phyloP scores from a whole-genome alignment of 1,139 yeast species.

The Yamadazyma dushanensis region DNA sequence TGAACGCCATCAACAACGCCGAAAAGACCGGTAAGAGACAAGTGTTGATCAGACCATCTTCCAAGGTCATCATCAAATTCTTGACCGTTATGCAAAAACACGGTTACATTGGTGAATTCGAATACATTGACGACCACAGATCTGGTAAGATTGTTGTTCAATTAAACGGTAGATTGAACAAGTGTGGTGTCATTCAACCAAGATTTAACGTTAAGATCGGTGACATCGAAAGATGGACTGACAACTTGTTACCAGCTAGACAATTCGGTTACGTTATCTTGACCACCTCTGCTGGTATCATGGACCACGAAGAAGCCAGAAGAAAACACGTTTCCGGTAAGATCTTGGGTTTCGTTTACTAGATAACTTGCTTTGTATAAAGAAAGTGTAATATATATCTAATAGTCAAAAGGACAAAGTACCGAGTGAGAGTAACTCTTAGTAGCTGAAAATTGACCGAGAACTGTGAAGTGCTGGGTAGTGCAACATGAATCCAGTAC shows the following conservation, averaged over 20 bases:
- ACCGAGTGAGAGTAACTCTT: too few relatives aligned
- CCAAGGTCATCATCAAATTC: constrained; percentile 95
- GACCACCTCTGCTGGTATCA: constrained; percentile 97
- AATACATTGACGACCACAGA: constrained; percentile 97
- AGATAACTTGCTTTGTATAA: constrained; percentile 22
- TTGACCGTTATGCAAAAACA: constrained; percentile 96
- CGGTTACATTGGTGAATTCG: constrained; percentile 77
- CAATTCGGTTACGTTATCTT: constrained; percentile 94
- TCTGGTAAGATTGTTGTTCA: constrained; percentile 94
- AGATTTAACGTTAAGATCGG: constrained; percentile 90
- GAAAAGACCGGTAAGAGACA: constrained; percentile 99
- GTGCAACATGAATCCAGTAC: too few relatives aligned
- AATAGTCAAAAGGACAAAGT: constrained; percentile 1
- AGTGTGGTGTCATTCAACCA: constrained; percentile 96
- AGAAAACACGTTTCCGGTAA: constrained; percentile 98
- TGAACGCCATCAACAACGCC: constrained; percentile 95
- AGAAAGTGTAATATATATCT: constrained; percentile 11
- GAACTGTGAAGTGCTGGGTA: too few relatives aligned
- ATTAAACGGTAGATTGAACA: constrained; percentile 94
- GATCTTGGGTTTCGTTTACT: constrained; percentile 92
- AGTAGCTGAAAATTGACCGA: too few relatives aligned
- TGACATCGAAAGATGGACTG: constrained; percentile 96
- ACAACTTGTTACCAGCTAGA: constrained; percentile 93
- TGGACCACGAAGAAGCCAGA: constrained; percentile 99
- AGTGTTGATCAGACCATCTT: constrained; percentile 94